phyloP scores from a whole-genome alignment of 495 filamentous ascomycete species.

The Xylaria longipes region DNA sequence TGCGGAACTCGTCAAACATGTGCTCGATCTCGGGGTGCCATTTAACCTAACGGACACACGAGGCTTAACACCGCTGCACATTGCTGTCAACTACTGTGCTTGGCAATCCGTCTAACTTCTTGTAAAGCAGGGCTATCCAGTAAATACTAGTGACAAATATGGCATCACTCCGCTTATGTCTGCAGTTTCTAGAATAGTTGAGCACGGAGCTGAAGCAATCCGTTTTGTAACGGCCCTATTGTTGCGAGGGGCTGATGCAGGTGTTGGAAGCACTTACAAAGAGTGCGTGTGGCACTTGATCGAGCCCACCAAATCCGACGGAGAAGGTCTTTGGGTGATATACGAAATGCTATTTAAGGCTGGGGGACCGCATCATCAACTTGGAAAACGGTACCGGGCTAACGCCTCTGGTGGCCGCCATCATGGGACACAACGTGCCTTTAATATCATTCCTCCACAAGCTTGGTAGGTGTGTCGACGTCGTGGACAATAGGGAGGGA shows the following conservation, averaged over 20 bases:
- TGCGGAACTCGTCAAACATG: not conserved
- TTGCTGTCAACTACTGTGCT: not conserved
- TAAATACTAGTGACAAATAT: not conserved
- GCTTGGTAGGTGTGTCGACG: not conserved
- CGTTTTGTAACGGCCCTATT: not conserved
- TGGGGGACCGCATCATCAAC: not conserved
- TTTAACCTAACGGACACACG: not conserved
- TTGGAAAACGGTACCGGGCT: not conserved
- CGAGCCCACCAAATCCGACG: rapidly evolving
- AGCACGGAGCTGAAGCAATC: not conserved
- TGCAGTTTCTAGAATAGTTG: not conserved
- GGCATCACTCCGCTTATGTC: not conserved
- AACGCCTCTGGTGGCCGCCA: not conserved
- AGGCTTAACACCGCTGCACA: not conserved
- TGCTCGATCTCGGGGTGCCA: not conserved
- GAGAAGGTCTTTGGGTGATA: not conserved
- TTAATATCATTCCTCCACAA: not conserved
- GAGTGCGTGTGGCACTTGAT: not conserved
- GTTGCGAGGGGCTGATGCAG: not conserved
- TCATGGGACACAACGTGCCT: not conserved
- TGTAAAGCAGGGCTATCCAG: not conserved
- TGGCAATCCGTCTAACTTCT: not conserved
- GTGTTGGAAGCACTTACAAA: not conserved
- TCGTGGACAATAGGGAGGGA: not conserved
- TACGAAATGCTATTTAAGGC: not conserved